Percentiles rank a stretch among this genome's conserved stretches.
phyloP scores from a whole-genome alignment of 108 stramenopile species.

The Cyclotella sp. region DNA sequence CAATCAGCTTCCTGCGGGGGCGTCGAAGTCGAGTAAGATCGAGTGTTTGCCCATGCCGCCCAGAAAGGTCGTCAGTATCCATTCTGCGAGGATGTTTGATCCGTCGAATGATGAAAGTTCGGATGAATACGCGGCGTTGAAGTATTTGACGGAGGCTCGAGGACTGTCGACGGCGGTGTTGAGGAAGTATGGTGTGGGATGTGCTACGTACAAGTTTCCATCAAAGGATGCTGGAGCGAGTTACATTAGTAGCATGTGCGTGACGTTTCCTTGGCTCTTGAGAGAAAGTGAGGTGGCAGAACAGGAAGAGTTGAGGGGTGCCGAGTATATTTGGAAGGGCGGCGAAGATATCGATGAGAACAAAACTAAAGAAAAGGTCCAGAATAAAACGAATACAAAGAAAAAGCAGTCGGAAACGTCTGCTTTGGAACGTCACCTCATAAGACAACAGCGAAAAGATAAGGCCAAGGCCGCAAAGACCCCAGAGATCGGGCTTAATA shows the following conservation, averaged over 20 bases:
- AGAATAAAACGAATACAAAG: constrained; percentile 3
- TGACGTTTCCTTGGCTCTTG: constrained; percentile 96
- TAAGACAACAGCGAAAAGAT: constrained; percentile 20
- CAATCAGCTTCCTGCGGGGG: constrained; percentile 22
- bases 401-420: constrained; percentile 33
- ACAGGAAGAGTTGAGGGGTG: constrained; percentile 62
- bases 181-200: constrained; percentile 92
- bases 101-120: constrained; percentile 16
- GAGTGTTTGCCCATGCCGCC: constrained; percentile 73
- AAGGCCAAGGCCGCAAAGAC: not conserved
- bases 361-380: not conserved
- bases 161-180: constrained; percentile 69
- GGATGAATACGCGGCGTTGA: constrained; percentile 39
- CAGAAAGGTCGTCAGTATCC: constrained; percentile 54
- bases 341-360: not conserved
- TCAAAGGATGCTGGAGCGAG: constrained; percentile 35
- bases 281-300: constrained; percentile 58
- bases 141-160: constrained; percentile 66
- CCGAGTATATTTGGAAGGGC: constrained; percentile 43
- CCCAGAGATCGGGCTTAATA: not conserved
- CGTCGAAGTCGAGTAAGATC: constrained; percentile 6
- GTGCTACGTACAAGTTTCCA: constrained; percentile 76
- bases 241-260: constrained; percentile 69
- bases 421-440: constrained; percentile 36
- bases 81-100: constrained; percentile 61